These are phyloP conservation scores for Paraphoma chrysanthemicola DNA, from an alignment of 2,329 filamentous ascomycete genomes.

Conservation along the genomic window DNA sequence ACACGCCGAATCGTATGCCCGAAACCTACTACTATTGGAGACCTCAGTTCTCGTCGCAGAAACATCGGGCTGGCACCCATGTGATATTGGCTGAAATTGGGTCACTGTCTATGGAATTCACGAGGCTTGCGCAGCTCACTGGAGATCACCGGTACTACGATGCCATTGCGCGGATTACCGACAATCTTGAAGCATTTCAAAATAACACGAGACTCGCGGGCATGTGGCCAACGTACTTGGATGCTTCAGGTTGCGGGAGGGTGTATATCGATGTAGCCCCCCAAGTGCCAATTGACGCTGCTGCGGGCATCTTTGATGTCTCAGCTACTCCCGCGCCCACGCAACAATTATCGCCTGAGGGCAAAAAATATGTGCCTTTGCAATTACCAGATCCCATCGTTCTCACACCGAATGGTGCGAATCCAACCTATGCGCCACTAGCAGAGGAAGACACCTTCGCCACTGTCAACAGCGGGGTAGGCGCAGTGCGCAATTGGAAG, in stretches of 20 bases:
- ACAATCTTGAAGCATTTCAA: constrained; percentile 53
- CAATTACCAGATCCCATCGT: constrained; percentile 37
- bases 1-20: constrained; percentile 73
- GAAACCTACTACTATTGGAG: constrained; percentile 65
- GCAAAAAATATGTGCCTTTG: constrained; percentile 43
- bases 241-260: constrained; percentile 50
- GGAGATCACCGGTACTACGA: constrained; percentile 57
- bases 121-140: constrained; percentile 55
- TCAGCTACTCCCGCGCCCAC: constrained; percentile 17
- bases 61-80: constrained; percentile 49
- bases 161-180: constrained; percentile 55
- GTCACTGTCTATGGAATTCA: constrained; percentile 58
- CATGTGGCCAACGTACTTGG: constrained; percentile 57
- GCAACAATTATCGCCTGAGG: constrained; percentile 31
- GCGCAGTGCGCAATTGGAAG: constrained; percentile 32
- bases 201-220: constrained; percentile 54
- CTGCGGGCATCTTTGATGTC: constrained; percentile 11
- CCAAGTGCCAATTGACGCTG: constrained; percentile 29
- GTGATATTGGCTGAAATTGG: constrained; percentile 58
- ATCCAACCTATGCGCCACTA: constrained; percentile 18
- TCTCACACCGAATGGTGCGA: constrained; percentile 25
- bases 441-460: constrained; percentile 9
- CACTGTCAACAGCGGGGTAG: constrained; percentile 14
- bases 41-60: constrained; percentile 44
- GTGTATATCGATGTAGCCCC: constrained; percentile 29